Evolutionary conservation across 345 rosid species (phyloP).

Genomic region (Pseudoturritis turrita): DNA sequence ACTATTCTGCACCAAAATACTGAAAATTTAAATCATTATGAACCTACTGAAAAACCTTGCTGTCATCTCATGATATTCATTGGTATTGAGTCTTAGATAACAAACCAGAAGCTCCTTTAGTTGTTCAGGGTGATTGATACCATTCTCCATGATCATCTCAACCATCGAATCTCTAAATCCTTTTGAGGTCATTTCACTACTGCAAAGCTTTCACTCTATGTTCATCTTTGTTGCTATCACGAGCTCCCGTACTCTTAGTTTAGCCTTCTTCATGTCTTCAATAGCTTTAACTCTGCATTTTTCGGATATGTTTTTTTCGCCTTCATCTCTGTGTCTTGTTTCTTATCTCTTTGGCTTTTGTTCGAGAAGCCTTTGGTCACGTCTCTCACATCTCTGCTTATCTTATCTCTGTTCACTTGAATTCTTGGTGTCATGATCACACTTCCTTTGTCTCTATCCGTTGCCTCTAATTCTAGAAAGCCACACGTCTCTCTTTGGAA

Average conservation of each 20-base stretch:
- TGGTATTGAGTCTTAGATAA: slow-evolving; percentile 67
- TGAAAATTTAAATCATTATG: slow-evolving; percentile 48
- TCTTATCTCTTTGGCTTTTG: no score
- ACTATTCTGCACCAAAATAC: slow-evolving; percentile 27
- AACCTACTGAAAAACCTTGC: slow-evolving; percentile 80
- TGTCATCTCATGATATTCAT: slow-evolving; percentile 72
- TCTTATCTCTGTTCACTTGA: slow-evolving; percentile 35
- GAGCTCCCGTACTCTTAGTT: no score
- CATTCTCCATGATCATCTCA: slow-evolving; percentile 80
- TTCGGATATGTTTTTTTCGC: no score
- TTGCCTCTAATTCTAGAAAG: slow-evolving; percentile 22
- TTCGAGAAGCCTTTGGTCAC: slow-evolving; percentile 18
- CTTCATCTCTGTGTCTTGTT: no score
- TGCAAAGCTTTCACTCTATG: no score
- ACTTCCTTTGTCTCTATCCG: slow-evolving; percentile 28
- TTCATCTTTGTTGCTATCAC: no score
- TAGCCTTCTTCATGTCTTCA: no score
- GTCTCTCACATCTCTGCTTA: slow-evolving; percentile 35
- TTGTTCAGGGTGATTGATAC: slow-evolving; percentile 50
- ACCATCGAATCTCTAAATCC: slow-evolving; percentile 81
- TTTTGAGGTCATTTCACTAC: slow-evolving; percentile 37
- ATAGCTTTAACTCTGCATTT: no score
- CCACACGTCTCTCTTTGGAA: slow-evolving; percentile 25
- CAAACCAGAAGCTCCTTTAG: slow-evolving; percentile 84
- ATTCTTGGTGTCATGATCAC: slow-evolving; percentile 55